phyloP scores from a whole-genome alignment of 495 filamentous ascomycete genomes.

The Tuber microsphaerosporum region DNA sequence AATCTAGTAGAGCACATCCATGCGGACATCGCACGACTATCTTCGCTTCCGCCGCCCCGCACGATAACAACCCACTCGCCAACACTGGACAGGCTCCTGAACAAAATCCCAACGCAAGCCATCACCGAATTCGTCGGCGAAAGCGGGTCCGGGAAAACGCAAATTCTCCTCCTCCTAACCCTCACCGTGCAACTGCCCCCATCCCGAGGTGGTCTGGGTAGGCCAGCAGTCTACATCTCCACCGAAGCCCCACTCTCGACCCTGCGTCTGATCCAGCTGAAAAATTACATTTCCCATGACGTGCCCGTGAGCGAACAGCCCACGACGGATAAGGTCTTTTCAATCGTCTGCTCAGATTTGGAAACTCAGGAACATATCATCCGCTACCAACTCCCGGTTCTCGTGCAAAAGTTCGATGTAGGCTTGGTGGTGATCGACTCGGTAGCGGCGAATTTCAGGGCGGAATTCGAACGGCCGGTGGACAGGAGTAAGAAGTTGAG shows the following conservation, averaged over 20 bases:
- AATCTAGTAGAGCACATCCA: constrained; percentile 52
- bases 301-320: constrained; percentile 41
- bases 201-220: constrained; percentile 53
- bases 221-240: constrained; percentile 81
- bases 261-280: constrained; percentile 67
- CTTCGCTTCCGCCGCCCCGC: constrained; percentile 34
- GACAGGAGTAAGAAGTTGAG: constrained; percentile 22
- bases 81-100: constrained; percentile 65
- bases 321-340: constrained; percentile 55
- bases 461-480: constrained; percentile 63
- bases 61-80: constrained; percentile 75
- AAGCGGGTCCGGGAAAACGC: constrained; percentile 93
- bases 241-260: constrained; percentile 83
- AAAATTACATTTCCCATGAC: constrained; percentile 55
- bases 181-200: constrained; percentile 72
- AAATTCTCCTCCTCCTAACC: constrained; percentile 77
- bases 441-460: constrained; percentile 88
- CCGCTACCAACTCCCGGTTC: constrained; percentile 79
- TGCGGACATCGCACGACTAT: constrained; percentile 14
- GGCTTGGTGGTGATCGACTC: constrained; percentile 82
- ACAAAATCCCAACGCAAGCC: constrained; percentile 76
- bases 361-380: constrained; percentile 95
- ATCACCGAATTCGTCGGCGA: constrained; percentile 90
- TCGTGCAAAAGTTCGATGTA: constrained; percentile 64
- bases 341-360: constrained; percentile 79